These are phyloP conservation scores for Talaromyces stipitatus DNA, from an alignment of 495 filamentous ascomycete species.

Conservation along the genomic window DNA sequence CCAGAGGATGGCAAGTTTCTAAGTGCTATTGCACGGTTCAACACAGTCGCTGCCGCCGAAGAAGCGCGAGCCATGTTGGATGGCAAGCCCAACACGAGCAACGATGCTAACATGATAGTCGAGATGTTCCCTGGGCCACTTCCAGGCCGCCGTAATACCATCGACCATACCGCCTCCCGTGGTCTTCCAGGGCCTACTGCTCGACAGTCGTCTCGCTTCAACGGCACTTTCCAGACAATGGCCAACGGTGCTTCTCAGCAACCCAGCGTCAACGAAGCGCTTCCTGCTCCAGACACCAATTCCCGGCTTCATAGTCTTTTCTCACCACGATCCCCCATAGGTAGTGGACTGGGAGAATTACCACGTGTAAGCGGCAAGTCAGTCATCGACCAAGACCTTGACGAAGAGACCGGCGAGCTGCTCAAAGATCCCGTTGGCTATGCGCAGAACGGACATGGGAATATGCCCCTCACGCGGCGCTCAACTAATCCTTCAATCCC, in stretches of 20 bases:
- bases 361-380: slow-evolving; percentile 71
- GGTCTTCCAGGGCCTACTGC: slow-evolving; percentile 44
- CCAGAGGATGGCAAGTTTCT: slow-evolving; percentile 65
- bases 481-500: slow-evolving; percentile 71
- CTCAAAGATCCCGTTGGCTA: slow-evolving; percentile 80
- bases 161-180: slow-evolving; percentile 48
- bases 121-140: slow-evolving; percentile 53
- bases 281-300: slow-evolving; percentile 52
- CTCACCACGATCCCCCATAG: slow-evolving; percentile 77
- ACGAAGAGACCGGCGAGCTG: slow-evolving; percentile 79
- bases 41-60: slow-evolving; percentile 59
- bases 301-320: slow-evolving; percentile 67
- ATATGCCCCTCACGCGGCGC: slow-evolving; percentile 45
- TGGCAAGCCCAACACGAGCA: slow-evolving; percentile 69
- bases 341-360: slow-evolving; percentile 61
- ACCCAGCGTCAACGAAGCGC: slow-evolving; percentile 44
- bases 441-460: slow-evolving; percentile 64
- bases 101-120: slow-evolving; percentile 71
- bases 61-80: slow-evolving; percentile 70
- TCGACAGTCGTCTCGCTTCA: slow-evolving; percentile 70
- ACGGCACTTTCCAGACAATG: slow-evolving; percentile 65
- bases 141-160: slow-evolving; percentile 48
- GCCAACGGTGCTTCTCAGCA: slow-evolving; percentile 48
- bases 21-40: slow-evolving; percentile 71
- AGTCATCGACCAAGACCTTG: slow-evolving; percentile 76